Conservation (phyloP, 495 filamentous ascomycete genomes). For the Penicillium riverlandense region DNA sequence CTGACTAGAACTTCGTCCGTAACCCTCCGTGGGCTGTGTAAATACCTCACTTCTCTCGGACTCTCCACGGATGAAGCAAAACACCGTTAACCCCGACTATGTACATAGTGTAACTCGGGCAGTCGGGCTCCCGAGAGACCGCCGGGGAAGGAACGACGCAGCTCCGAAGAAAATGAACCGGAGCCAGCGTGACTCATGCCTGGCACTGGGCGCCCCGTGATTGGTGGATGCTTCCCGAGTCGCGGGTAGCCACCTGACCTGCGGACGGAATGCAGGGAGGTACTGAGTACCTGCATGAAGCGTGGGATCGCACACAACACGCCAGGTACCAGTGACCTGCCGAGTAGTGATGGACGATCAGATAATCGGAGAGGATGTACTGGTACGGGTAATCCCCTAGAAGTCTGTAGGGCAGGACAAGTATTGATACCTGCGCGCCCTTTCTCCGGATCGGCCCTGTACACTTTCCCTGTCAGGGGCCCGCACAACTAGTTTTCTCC, state of each 20-base stretch:
- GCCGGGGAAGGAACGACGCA: constrained; percentile 8
- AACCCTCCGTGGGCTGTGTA: no score
- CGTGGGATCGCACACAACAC: neutral
- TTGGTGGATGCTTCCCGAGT: constrained; percentile 3
- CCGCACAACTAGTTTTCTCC: neutral
- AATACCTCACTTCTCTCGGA: no score
- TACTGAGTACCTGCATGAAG: constrained; percentile 1
- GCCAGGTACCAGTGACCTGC: neutral
- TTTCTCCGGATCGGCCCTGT: neutral
- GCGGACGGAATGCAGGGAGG: constrained; percentile 1
- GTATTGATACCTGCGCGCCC: no score
- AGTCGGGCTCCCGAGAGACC: constrained; percentile 11
- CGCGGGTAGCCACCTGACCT: constrained; percentile 6
- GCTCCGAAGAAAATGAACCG: constrained; percentile 25
- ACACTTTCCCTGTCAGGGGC: constrained; percentile 4
- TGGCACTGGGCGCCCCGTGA: neutral
- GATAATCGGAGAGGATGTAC: no score
- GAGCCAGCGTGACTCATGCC: constrained; percentile 15
- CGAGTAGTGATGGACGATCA: no score
- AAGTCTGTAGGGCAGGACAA: no score
- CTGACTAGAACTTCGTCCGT: no score
- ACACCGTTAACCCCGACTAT: constrained; percentile 12
- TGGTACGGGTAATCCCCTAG: no score
- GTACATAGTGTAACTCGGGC: constrained; percentile 5
- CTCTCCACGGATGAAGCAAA: neutral